A percentile compares a stretch with the other conserved stretches of the same genome.
Conservation (phyloP, 495 filamentous ascomycete species). For the Clohesyomyces aquaticus region DNA sequence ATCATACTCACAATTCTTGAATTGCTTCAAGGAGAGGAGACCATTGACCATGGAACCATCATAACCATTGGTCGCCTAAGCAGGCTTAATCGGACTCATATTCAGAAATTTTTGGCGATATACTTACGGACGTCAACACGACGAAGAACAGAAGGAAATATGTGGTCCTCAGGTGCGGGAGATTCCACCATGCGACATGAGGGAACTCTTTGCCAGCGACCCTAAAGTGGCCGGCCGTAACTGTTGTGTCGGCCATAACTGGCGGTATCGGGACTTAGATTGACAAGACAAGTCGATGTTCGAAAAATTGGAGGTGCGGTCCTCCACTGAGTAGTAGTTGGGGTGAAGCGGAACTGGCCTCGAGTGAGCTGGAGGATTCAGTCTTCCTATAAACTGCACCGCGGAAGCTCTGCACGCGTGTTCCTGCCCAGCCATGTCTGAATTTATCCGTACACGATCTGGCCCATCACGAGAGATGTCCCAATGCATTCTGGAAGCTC, state of each 20-base stretch:
- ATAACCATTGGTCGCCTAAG: constrained; percentile 37
- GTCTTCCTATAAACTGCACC: constrained; percentile 16
- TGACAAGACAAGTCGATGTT: not conserved
- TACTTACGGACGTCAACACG: constrained; percentile 29
- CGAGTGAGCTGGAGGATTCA: not conserved
- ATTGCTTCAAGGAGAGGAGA: constrained; percentile 47
- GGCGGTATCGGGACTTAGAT: not conserved
- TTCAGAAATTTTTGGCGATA: not conserved
- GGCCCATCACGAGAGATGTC: constrained; percentile 20
- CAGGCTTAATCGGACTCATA: not conserved
- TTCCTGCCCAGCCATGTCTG: constrained; percentile 5
- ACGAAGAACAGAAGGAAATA: constrained; percentile 38
- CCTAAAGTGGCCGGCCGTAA: constrained; percentile 38
- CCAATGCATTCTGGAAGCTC: constrained; percentile 29
- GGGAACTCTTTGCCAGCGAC: constrained; percentile 40
- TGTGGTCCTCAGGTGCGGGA: constrained; percentile 23
- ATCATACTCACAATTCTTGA: constrained; percentile 42
- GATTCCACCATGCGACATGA: constrained; percentile 27
- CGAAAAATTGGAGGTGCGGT: not conserved
- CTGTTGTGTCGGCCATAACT: constrained; percentile 13
- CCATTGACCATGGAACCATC: constrained; percentile 53
- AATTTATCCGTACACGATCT: constrained; percentile 33
- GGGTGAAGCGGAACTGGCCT: constrained; percentile 5
- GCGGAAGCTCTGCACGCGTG: constrained; percentile 11
- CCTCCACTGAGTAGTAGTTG: constrained; percentile 21